Evolutionary conservation across 106 monocot genomes (phyloP), one percentile per base, ranked within the genome.

Genomic region (Dioscorea dumetorum): DNA sequence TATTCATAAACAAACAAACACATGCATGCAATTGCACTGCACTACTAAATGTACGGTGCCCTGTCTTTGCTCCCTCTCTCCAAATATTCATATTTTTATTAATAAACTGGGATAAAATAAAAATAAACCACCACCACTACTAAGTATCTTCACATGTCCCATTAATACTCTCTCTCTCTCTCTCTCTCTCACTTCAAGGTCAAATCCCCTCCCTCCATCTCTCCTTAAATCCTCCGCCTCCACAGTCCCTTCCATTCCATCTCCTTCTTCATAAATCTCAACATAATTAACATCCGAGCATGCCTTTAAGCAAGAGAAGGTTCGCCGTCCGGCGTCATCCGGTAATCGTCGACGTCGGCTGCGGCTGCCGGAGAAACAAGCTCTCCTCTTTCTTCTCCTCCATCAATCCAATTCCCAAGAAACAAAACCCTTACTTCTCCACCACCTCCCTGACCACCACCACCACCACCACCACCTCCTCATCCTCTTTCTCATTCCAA

Each of bases 341-440:
- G 48, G 66, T 60, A 28, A 63, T 76, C 21, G 77, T 71, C 2
- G 71, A 71, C 66, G 49, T 77, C 19, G 71, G 77, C 64, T 77
- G 77, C 59, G 17, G 58, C 49, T 77, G 77, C 70, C 24, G 70
- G 22, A 41, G 77, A 22, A 18, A 54, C n/a, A 77, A 71, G 71
- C 70, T 71, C 20, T 66, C 58, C 13, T 77, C 77, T 19, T 24
- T 71, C 66, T 77, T 77, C 71, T 71, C 71, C 15, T 50, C 66
- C 8, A 16, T 54, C 12, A 8, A 4, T 9, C 12, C 31, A 57
- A 52, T 17, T 56, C 54, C 51, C 33, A n/a, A 13, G 56, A 54
- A 49, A 5, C 50, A 14, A 17, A 50, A 19, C 10, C 14, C 14
- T 22, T 23, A 50, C 22, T 48, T 50, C 23, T 50, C 66, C 22